phyloP scores from a whole-genome alignment of 495 filamentous ascomycete species.

The Neurospora discreta region DNA sequence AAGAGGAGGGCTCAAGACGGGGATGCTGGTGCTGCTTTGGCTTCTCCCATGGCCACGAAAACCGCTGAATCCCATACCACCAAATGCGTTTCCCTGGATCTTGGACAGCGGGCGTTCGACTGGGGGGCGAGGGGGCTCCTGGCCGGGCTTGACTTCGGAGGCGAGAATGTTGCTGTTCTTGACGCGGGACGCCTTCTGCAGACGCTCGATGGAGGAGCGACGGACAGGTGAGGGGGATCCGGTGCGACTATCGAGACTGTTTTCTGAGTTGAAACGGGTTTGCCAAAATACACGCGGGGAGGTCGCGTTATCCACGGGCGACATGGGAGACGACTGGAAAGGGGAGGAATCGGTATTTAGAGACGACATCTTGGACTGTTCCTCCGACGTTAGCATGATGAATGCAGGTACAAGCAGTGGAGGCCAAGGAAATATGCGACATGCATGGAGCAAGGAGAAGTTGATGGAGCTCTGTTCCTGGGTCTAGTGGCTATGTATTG shows the following conservation, averaged over 20 bases:
- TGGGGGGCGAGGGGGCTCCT: conserved; percentile 69
- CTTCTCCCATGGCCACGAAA: conserved; percentile 35
- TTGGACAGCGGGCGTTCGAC: conserved; percentile 70
- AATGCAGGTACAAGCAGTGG: background rate
- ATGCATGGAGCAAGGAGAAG: background rate
- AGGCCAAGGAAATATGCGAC: background rate
- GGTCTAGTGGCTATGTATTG: background rate
- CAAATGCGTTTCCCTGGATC: conserved; percentile 53
- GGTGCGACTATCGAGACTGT: conserved; percentile 48
- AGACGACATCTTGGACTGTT: conserved; percentile 18
- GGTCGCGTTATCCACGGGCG: conserved; percentile 32
- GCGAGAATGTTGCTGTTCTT: conserved; percentile 96
- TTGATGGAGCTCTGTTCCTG: background rate
- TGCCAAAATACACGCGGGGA: conserved; percentile 83
- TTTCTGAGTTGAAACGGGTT: conserved; percentile 60
- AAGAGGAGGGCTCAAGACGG: conserved; percentile 28
- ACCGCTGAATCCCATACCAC: conserved; percentile 34
- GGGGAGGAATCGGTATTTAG: conserved; percentile 59
- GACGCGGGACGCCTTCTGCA: conserved; percentile 87
- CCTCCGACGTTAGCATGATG: background rate
- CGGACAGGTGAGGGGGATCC: conserved; percentile 55
- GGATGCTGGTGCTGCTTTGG: conserved; percentile 39
- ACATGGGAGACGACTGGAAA: conserved; percentile 65
- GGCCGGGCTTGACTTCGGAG: conserved; percentile 77
- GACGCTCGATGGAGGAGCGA: conserved; percentile 81